A percentile compares a stretch with the other conserved stretches of the same genome.
Evolutionary conservation across 2,329 filamentous ascomycete genomes (phyloP).

Genomic region (Aspergillus fijiensis): DNA sequence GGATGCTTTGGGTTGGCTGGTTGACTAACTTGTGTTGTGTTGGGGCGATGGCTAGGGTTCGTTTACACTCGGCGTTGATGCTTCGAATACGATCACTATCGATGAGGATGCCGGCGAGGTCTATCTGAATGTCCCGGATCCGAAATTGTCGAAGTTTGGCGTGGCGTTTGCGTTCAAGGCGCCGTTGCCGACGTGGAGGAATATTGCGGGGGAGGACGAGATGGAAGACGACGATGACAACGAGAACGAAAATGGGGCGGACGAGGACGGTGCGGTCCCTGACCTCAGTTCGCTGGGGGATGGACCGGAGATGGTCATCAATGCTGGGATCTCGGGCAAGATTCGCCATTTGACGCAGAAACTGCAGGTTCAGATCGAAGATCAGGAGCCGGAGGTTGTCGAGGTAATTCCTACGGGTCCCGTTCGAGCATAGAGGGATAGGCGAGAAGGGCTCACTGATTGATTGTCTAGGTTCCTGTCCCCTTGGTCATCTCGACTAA

Average conservation of each 20-base stretch:
- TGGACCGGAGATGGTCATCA: constrained; percentile 30
- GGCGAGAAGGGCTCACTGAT: background rate
- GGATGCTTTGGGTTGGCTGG: background rate
- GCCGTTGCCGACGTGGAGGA: constrained; percentile 31
- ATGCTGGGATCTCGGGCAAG: constrained; percentile 33
- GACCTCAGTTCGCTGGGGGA: constrained; percentile 7
- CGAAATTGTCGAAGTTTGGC: constrained; percentile 27
- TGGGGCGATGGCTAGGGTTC: constrained; percentile 36
- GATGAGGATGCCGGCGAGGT: constrained; percentile 30
- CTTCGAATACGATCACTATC: constrained; percentile 33
- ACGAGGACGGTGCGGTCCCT: constrained; percentile 4
- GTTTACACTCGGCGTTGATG: constrained; percentile 37
- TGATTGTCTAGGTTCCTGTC: constrained; percentile 28
- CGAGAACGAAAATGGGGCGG: constrained; percentile 18
- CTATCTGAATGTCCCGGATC: constrained; percentile 29
- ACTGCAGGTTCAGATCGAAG: constrained; percentile 24
- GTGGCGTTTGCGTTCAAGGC: constrained; percentile 37
- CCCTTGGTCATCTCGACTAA: constrained; percentile 30
- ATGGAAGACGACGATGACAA: constrained; percentile 18
- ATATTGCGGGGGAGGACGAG: constrained; percentile 20
- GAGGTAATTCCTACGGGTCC: constrained; percentile 23
- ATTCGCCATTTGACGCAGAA: constrained; percentile 26
- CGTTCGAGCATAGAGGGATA: no score
- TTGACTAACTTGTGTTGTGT: constrained; percentile 17
- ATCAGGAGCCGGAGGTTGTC: constrained; percentile 26